These are phyloP conservation scores for Metschnikowia reukaufii DNA, from an alignment of 805 yeast genomes.

Conservation along the genomic window DNA sequence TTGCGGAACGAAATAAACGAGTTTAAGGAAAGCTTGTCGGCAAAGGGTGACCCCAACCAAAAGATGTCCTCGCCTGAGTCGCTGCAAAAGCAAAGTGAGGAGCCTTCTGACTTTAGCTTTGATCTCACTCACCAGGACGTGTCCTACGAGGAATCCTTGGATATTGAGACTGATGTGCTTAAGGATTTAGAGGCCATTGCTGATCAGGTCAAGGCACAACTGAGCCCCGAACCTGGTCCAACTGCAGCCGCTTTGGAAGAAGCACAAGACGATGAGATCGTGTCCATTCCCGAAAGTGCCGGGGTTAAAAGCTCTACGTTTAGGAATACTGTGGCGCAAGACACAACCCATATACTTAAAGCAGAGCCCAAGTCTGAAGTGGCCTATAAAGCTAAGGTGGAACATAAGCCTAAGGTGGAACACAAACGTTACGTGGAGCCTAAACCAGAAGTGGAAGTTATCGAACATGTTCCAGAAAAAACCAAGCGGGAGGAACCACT, in stretches of 20 bases:
- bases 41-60: conserved; percentile 6
- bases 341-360: neutral
- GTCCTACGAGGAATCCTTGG: conserved; percentile 39
- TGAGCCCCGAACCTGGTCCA: neutral
- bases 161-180: conserved; percentile 33
- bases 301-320: neutral
- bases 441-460: neutral
- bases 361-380: too few relatives aligned
- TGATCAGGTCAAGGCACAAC: neutral
- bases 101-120: conserved; percentile 35
- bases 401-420: neutral
- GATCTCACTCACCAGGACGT: conserved; percentile 41
- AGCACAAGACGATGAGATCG: conserved; percentile 2
- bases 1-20: conserved; percentile 45
- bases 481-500: too few relatives aligned
- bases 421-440: neutral
- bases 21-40: conserved; percentile 42
- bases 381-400: too few relatives aligned
- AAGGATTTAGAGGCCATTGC: conserved; percentile 18
- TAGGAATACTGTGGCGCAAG: conserved; percentile 5
- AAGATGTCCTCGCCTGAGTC: neutral
- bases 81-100: neutral
- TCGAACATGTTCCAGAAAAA: neutral
- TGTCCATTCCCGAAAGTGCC: conserved; percentile 2
- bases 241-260: neutral